Evolutionary conservation across 495 filamentous ascomycete genomes (phyloP), one percentile per base, ranked within the genome.

Genomic region (Pyronema omphalodes): DNA sequence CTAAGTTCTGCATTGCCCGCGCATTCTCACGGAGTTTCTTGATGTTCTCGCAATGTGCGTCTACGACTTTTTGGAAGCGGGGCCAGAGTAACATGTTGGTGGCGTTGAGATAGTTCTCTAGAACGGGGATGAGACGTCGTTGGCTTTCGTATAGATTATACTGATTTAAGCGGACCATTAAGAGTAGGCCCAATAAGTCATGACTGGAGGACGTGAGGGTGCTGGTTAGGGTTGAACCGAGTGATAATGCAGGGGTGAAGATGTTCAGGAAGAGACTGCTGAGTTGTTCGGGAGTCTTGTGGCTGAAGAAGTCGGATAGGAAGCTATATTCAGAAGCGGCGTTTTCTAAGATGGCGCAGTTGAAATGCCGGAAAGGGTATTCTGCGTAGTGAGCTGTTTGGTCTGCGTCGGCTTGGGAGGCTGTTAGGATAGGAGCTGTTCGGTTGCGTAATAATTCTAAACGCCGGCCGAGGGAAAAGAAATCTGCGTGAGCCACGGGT

Each of bases 31-130:
- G 64, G 9, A 77, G 73, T 40, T 73, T 73, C 41, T 80, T 81
- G 17, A 96, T 73, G 9, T 84, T 89, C 40, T 94, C 86, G 68
- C 81, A 82, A 64, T 96, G 91, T n/a, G 78, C 72, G 60, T 93
- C 86, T 81, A 96, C 93, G 62, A 91, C 78, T 18, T 82, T 75
- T 69, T 96, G 93, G 64, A 98, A 86, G 33, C 88, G 81, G 4
- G 91, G 91, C 91, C 91, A 98, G 5, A 98, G 78, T 7, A 86
- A 78, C 89, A 98, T 96, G 59, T 82, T 83, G 18, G 86, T 91
- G 14, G 80, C 88, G 66, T 96, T 98, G 61, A 95, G 82, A 66
- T 96, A 96, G 33, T 77, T 76, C 55, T 98, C 91, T 2, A 83
- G 80, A 3, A 86, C 81, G 8, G 91, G 93, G 2, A 94, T 78